Conservation (phyloP, 1,284 basidiomycete species). For the Neonothopanus nambi region DNA sequence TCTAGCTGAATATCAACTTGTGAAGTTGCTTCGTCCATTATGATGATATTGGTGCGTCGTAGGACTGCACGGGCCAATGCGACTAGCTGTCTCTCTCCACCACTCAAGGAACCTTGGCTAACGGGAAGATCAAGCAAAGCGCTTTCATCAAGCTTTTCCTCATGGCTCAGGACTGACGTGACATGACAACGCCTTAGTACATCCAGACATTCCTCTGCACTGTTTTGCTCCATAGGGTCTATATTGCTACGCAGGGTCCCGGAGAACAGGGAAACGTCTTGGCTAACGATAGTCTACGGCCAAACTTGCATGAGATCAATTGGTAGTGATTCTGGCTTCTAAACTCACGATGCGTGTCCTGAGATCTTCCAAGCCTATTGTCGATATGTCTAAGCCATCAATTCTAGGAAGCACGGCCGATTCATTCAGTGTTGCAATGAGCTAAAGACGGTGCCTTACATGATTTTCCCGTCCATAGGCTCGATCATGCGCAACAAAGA, state of each 20-base stretch:
- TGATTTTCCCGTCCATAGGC: constrained; percentile 68
- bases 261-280: constrained; percentile 84
- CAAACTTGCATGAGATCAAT: constrained; percentile 6
- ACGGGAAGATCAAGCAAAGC: constrained; percentile 63
- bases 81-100: constrained; percentile 82
- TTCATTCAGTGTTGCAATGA: neutral
- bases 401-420: constrained; percentile 41
- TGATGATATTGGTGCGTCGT: constrained; percentile 74
- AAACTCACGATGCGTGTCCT: constrained; percentile 56
- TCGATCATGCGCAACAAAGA: constrained; percentile 82
- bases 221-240: constrained; percentile 68
- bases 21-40: constrained; percentile 85
- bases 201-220: constrained; percentile 63
- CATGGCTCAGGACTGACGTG: constrained; percentile 41
- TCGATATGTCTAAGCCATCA: constrained; percentile 82
- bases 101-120: constrained; percentile 69
- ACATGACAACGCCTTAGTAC: constrained; percentile 67
- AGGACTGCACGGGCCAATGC: constrained; percentile 76
- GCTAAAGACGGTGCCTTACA: constrained; percentile 38
- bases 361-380: constrained; percentile 82
- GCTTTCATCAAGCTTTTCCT: constrained; percentile 30
- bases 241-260: constrained; percentile 82
- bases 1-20: constrained; percentile 76
- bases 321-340: neutral
- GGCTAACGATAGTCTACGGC: constrained; percentile 72